Conservation (phyloP, 2,329 filamentous ascomycete genomes). For the Ophiosphaerella herpotricha region DNA sequence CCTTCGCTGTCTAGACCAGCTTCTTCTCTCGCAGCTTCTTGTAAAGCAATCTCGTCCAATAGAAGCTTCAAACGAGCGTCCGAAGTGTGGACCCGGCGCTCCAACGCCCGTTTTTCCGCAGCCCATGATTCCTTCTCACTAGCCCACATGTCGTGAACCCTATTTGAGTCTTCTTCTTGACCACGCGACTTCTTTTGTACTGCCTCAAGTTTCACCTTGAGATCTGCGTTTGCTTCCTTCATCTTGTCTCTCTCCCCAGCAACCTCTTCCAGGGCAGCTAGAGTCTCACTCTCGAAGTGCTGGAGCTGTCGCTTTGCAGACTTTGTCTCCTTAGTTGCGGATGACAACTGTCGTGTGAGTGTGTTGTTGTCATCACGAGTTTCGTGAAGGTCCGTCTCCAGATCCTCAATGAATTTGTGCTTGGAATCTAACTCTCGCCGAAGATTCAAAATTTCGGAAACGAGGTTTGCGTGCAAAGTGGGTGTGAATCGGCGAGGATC, state of each 20-base stretch:
- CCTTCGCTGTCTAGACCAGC: slow-evolving; percentile 59
- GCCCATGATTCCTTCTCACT: slow-evolving; percentile 86
- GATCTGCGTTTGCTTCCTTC: slow-evolving; percentile 71
- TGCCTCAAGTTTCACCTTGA: slow-evolving; percentile 75
- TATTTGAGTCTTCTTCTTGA: slow-evolving; percentile 82
- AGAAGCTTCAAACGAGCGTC: slow-evolving; percentile 84
- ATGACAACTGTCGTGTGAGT: slow-evolving; percentile 65
- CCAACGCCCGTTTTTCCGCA: slow-evolving; percentile 77
- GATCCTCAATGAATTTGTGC: slow-evolving; percentile 78
- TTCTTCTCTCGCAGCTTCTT: slow-evolving; percentile 56
- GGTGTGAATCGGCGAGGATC: slow-evolving; percentile 94
- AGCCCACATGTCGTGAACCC: slow-evolving; percentile 79
- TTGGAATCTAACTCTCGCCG: slow-evolving; percentile 91
- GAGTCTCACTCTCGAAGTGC: slow-evolving; percentile 83
- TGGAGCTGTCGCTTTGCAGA: slow-evolving; percentile 84
- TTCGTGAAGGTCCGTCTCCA: slow-evolving; percentile 76
- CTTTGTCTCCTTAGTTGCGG: slow-evolving; percentile 74
- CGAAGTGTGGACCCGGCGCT: slow-evolving; percentile 86
- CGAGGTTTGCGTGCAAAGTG: slow-evolving; percentile 89
- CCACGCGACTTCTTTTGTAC: slow-evolving; percentile 76
- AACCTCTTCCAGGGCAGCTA: slow-evolving; percentile 82
- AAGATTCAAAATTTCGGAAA: slow-evolving; percentile 88
- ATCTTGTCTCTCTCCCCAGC: slow-evolving; percentile 85
- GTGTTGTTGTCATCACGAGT: slow-evolving; percentile 75
- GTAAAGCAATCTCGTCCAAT: slow-evolving; percentile 80